Base-by-base conservation (phyloP, 805 yeast species). In the Metschnikowia similis region DNA sequence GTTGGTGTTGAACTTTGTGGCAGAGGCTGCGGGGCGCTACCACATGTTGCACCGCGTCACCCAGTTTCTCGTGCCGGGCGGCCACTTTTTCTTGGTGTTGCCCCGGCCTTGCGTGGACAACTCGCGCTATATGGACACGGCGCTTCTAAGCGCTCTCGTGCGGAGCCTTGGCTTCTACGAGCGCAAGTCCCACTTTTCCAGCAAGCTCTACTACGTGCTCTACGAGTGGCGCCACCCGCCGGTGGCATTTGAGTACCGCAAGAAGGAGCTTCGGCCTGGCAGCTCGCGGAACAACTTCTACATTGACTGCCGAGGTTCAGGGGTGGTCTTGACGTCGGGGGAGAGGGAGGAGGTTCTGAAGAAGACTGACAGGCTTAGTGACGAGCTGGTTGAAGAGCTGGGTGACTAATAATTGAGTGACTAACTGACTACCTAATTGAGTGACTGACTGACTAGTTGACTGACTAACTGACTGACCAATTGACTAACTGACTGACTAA, bases 31-130 rank as follows among this genome's bases (percentile, higher is more conserved):
- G 8, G 78, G 69, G 11, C 69, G 99, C 47, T 97, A 97, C 2
- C 79, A 77, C 5, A 92, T 92, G 97, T 69, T 90, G 54, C 60
- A 61, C 34, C 63, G 86, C 48, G 78, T 89, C 8, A 68, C 80
- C 4, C 49, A 69, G 28, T 91, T 88, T 60, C 68, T 91, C 35
- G 31, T 49, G 21, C 47, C 56, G 6, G 51, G 65, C 3, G 72
- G 80, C 5, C 61, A 74, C 32, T 65, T 90, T 5, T 91, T 92
- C 61, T 66, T 92, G 10, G 98, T 92, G 6, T 69, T 92, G 3
- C 99, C 99, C 0, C 72, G 87, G 34, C 96, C 98, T 0, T 92
- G 99, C 63, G 72, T 89, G 1, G 64, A 71, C 8, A 91, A 92
- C 64, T 90, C 97, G 0, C 74, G 98, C 41, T 92, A 91, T 63